Base-by-base conservation (phyloP, 2,329 filamentous ascomycete genomes). In the Scytalidium lignicola region DNA sequence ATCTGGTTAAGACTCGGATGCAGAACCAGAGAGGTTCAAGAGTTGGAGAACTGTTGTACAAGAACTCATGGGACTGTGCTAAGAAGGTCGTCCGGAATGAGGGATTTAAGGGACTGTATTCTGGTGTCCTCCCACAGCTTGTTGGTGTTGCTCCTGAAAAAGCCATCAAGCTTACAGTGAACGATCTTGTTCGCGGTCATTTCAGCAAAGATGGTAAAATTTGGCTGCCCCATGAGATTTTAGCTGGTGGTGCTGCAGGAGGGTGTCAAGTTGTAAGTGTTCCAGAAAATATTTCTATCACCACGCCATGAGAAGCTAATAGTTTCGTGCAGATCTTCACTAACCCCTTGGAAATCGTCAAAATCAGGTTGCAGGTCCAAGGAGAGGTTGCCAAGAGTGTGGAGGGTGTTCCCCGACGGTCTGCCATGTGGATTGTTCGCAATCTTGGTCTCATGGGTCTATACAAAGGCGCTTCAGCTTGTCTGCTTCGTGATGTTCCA, bases 121-220 rank as follows among this genome's bases (percentile, higher is more conserved):
- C 92, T 44, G 93, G 93, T 65, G 90, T 99, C 18, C 69, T 96
- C 46, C 93, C 93, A 10, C 93, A 99, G 74, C 79, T 99, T 42
- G 89, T 99, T 55, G 93, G 93, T 68, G 93, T 99, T 42, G 93
- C 93, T n/a, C 93, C 93, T 2, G 93, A 99, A 69, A 99, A 99
- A 76, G 93, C 93, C 59, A 99, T 99, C 74, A 99, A 99, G 75
- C 82, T 99, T 55, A 99, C 93, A 0, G 91, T 99, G 63, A 99
- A 99, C 70, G 93, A 99, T 65, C 72, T 99, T 48, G 90, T 95
- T 19, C 85, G 93, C 63, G 78, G 80, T 8, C 77, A 79, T 57
- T 85, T 91, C 63, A 87, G 90, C 62, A 80, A 82, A 63, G 80
- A 89, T 40, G 86, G 87, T 44, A 74, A 81, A 51, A 96, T 99